Percentiles rank a stretch among this genome's conserved stretches.
Evolutionary conservation across 768 basidiomycete genomes (phyloP).

Genomic region (Tephrocybe rancida): DNA sequence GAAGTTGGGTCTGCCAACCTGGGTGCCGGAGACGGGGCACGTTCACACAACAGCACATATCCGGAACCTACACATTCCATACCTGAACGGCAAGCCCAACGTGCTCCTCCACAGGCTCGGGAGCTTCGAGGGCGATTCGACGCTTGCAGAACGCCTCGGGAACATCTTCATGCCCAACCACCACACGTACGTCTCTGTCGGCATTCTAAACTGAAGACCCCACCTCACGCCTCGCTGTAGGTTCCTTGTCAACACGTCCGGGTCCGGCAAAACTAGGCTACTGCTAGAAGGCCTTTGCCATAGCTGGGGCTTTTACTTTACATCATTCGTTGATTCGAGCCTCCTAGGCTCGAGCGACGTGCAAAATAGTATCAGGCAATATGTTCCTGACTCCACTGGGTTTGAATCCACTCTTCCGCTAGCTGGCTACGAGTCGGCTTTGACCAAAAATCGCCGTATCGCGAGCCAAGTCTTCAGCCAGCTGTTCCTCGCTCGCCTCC

Average conservation of each 20-base stretch:
- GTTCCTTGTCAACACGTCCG: slow-evolving; percentile 50
- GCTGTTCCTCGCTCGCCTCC: slow-evolving; percentile 41
- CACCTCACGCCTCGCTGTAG: slow-evolving; percentile 20
- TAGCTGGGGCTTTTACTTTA: slow-evolving; percentile 52
- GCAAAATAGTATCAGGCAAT: slow-evolving; percentile 38
- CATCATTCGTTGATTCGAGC: slow-evolving; percentile 44
- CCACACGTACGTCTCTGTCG: slow-evolving; percentile 36
- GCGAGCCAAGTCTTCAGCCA: slow-evolving; percentile 38
- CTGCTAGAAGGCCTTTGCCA: slow-evolving; percentile 46
- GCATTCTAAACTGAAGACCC: not conserved
- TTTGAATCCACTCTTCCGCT: slow-evolving; percentile 36
- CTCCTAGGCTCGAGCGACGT: slow-evolving; percentile 46
- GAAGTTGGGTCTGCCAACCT: slow-evolving; percentile 31
- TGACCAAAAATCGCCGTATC: slow-evolving; percentile 38
- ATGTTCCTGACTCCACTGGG: slow-evolving; percentile 34
- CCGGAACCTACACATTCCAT: slow-evolving; percentile 32
- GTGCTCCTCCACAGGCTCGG: slow-evolving; percentile 44
- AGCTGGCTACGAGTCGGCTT: slow-evolving; percentile 30
- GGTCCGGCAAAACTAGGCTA: slow-evolving; percentile 47
- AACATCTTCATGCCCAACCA: slow-evolving; percentile 47
- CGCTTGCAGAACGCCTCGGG: slow-evolving; percentile 32
- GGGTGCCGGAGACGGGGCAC: slow-evolving; percentile 27
- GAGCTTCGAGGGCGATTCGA: slow-evolving; percentile 33
- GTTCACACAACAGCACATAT: slow-evolving; percentile 27
- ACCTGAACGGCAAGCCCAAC: slow-evolving; percentile 39